A percentile compares a stretch with the other conserved stretches of the same genome.
Conservation (phyloP, 345 rosid genomes). For the Arabidopsis arenosa region DNA sequence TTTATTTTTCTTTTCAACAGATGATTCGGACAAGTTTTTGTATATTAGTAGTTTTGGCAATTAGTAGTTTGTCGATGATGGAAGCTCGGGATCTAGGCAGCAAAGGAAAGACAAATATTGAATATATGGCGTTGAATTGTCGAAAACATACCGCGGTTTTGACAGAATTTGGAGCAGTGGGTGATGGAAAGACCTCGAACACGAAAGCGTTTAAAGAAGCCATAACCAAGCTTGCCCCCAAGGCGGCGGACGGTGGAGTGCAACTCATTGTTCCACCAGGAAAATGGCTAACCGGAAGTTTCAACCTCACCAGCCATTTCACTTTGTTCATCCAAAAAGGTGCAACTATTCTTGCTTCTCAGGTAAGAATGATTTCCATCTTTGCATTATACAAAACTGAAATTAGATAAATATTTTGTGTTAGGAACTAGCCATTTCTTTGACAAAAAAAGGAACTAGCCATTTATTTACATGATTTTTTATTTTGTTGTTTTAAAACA, state of each 20-base stretch:
- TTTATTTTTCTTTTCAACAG: slow-evolving; percentile 28
- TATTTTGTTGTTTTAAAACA: slow-evolving; percentile 35
- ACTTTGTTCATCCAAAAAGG: slow-evolving; percentile 74
- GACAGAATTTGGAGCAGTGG: slow-evolving; percentile 77
- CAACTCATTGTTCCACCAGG: slow-evolving; percentile 79
- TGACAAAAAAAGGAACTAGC: slow-evolving; percentile 3
- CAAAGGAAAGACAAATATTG: neutral
- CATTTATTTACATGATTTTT: neutral
- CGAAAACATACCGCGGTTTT: slow-evolving; percentile 65
- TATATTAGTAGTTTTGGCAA: slow-evolving; percentile 37
- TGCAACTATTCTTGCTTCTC: slow-evolving; percentile 72
- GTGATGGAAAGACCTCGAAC: slow-evolving; percentile 78
- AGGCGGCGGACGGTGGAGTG: slow-evolving; percentile 67
- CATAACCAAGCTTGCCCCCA: slow-evolving; percentile 55
- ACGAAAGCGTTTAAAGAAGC: slow-evolving; percentile 67
- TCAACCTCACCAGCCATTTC: slow-evolving; percentile 83
- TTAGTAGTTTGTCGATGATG: slow-evolving; percentile 36
- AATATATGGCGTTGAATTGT: slow-evolving; percentile 57
- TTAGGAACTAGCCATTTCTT: neutral
- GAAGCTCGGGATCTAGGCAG: neutral
- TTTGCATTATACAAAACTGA: neutral
- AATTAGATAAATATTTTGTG: neutral
- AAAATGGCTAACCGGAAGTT: slow-evolving; percentile 83
- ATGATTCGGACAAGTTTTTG: slow-evolving; percentile 28
- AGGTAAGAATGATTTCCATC: slow-evolving; percentile 59